Evolutionary conservation across 805 yeast genomes (phyloP), one percentile per base, ranked within the genome.

Genomic region (Clavispora carvajalis): DNA sequence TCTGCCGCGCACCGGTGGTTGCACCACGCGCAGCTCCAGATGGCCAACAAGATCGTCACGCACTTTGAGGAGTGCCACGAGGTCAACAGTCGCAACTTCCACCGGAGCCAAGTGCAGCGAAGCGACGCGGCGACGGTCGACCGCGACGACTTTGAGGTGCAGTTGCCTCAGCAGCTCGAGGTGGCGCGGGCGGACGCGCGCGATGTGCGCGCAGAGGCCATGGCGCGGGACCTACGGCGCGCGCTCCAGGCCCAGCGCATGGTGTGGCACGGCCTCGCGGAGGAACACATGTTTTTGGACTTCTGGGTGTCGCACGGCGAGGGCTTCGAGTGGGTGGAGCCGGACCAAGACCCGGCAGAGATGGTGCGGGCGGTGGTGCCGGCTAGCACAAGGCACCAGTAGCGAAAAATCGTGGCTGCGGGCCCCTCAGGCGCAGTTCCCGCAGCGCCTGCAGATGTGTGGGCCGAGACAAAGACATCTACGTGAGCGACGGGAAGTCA

Each of bases 241-340:
- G 44, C 45, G 33, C 29, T 49, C 22, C 30, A 39, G n/a, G 29
- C 22, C 30, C 40, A 52, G 23, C 42, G 41, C 25, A 35, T 50
- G 39, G 34, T 44, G 16, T 50, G 52, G 54, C 38, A 42, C 22
- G 62, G 62, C 26, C 43, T 65, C 18, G 58, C 57, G 3, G 66
- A 66, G 40, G 74, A 68, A 40, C 40, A 56, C 18, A 49, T 57
- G 37, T 63, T 65, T 38, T 41, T 67, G 24, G 69, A 67, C 28
- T 67, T 56, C 34, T 68, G 71, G 70, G 35, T 54, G 13, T 57
- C 56, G 31, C 62, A 61, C 17, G 95, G 95, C 22, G 90, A 82
- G 40, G 89, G 88, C 11, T 86, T 85, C 55, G 85, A 82, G 45
- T 86, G 95, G 95, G 82, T 77, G 10, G 95, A 86, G 55, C 95